Conservation (phyloP, 345 rosid genomes). For the Eucalyptus erythrocorys region DNA sequence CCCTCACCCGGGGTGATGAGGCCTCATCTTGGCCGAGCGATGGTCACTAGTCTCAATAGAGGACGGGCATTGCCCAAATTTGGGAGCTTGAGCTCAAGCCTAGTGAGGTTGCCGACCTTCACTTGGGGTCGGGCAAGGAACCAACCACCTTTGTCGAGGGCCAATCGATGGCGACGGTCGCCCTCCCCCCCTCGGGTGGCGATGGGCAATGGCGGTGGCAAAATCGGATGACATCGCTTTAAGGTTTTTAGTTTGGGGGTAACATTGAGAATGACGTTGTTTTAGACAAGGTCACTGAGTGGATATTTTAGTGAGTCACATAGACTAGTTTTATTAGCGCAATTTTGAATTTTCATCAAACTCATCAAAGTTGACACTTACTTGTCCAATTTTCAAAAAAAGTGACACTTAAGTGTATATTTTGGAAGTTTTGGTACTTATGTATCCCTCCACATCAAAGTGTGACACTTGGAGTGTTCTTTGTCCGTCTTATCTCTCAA, state of each 20-base stretch:
- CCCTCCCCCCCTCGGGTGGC: fast-evolving
- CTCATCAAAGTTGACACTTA: too few relatives aligned
- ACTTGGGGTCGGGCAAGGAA: too few relatives aligned
- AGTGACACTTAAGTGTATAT: too few relatives aligned
- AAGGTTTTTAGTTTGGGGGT: too few relatives aligned
- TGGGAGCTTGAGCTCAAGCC: fast-evolving
- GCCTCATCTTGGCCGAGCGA: fast-evolving
- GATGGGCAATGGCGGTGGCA: fast-evolving
- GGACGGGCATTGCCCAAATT: fast-evolving
- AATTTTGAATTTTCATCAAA: too few relatives aligned
- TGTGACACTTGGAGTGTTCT: too few relatives aligned
- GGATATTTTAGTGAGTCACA: fast-evolving
- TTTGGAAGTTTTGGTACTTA: too few relatives aligned
- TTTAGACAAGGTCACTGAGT: too few relatives aligned
- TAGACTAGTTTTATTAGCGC: fast-evolving
- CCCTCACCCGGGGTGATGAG: fast-evolving
- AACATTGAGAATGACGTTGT: fast-evolving
- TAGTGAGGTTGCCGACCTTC: fast-evolving
- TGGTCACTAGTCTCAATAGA: fast-evolving
- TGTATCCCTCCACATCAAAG: too few relatives aligned
- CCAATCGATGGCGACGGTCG: fast-evolving
- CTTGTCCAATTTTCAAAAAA: too few relatives aligned
- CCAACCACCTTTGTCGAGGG: fast-evolving
- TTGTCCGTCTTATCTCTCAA: not conserved
- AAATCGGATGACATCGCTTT: fast-evolving